Evolutionary conservation across 2,329 filamentous ascomycete species (phyloP), one percentile per base, ranked within the genome.

Genomic region (Emydomyces testavorans): DNA sequence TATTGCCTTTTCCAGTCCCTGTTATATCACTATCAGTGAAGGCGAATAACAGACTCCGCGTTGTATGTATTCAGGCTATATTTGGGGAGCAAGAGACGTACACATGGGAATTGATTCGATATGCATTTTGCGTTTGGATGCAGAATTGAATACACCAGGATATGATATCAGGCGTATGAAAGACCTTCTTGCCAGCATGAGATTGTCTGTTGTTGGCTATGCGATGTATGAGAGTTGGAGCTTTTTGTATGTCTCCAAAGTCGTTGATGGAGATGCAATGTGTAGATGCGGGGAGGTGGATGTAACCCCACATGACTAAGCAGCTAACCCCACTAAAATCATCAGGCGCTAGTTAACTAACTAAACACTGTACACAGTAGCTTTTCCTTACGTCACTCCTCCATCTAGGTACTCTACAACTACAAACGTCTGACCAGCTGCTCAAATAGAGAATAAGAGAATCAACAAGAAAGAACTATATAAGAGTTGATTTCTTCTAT

Each of bases 101-200:
- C 71, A 74, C 71, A 74, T 74, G 15, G 71, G 71, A 64, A 74
- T 72, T 34, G 71, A 71, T 54, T 70, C 65, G 53, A 74, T 64
- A 67, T 74, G 71, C 71, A 74, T 74, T 50, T 55, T 54, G 48
- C 58, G 56, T 46, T 43, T 57, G 41, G 36, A 36, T 52, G 44
- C 40, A 31, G 46, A 34, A 43, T 20, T 40, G 3, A 28, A 32
- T 47, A 34, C 43, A 37, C 52, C 37, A 7, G 29, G 23, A 39
- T 44, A 44, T 32, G 43, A 29, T 46, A 48, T 23, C 6, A 39
- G 13, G 15, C 29, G 42, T 37, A 13, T 40, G 48, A 53, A 43
- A 5, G 16, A 20, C 13, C 32, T 34, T 24, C 42, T 26, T 39
- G 46, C 35, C 13, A 49, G 34, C 51, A 53, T 53, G 49, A 36